Base-by-base conservation (phyloP, 75 land plant species). In the Isoetes taiwanensis region DNA sequence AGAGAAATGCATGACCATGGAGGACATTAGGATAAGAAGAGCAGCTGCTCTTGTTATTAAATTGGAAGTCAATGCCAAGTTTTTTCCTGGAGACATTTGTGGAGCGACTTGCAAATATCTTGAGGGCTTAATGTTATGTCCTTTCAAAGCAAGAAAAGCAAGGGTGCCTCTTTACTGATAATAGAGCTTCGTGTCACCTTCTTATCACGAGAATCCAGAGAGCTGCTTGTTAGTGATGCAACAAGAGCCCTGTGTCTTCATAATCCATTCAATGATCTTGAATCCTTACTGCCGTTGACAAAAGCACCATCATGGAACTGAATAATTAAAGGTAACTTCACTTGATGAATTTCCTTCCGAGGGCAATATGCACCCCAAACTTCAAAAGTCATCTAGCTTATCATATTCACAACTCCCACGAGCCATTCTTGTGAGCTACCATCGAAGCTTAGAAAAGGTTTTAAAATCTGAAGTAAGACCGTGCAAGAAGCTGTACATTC, bases 301-400 rank as follows among this genome's bases (percentile, higher is more conserved):
- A 86, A 90, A 25, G 77, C 97, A 2, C 97, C 97, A 1, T 86
- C 86, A 26, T 90, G 97, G 52, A 90, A 90, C 68, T 90, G 93
- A 42, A 90, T 34, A 43, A 90, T 74, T 4, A 90, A 64, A 23
- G 97, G 97, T 1, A 90, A 50, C 67, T 59, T 80, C 75, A 79
- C 48, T 58, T 68, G 63, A 32, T 52, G 38, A 50, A 19, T 37
- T 37, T 37, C n/a, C n/a, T n/a, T n/a, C n/a, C n/a, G n/a, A n/a
- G n/a, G n/a, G n/a, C n/a, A n/a, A n/a, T n/a, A n/a, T n/a, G n/a
- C n/a, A n/a, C n/a, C n/a, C n/a, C n/a, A n/a, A n/a, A n/a, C n/a
- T n/a, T n/a, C n/a, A n/a, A n/a, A n/a, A n/a, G n/a, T n/a, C n/a
- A n/a, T n/a, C n/a, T n/a, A n/a, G n/a, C n/a, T n/a, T n/a, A n/a